Base-by-base conservation (phyloP, 2,329 filamentous ascomycete genomes). In the Colletotrichum liriopes region DNA sequence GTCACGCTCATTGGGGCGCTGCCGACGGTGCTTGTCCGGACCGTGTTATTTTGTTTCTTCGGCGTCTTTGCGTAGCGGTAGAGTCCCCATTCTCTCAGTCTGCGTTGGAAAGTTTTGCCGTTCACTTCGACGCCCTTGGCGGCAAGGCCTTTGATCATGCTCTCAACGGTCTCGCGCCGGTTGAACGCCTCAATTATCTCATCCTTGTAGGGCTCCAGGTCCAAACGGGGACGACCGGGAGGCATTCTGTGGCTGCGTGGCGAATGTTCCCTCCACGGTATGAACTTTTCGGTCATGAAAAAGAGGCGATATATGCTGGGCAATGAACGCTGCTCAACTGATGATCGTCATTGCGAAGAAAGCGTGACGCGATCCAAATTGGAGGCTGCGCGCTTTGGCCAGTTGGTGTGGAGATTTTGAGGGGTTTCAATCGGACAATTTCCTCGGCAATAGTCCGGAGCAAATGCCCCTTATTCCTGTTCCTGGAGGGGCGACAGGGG, bases 81-180 rank as follows among this genome's bases (percentile, higher is more conserved):
- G 3, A 70, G 55, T 14, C 67, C 67, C 67, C 67, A 71, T 71
- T 67, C 62, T 16, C 62, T 51, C 8, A 71, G 16, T 2, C 63
- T 64, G 26, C 67, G 55, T 14, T 71, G 67, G 47, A 71, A 67
- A 0, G 67, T 71, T 39, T 66, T 67, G 43, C 55, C 43, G 67
- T 67, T 71, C 7, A 71, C 55, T 7, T 60, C 51, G 23, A 67
- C 7, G 6, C 63, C 67, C 5, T 67, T 71, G 39, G 67, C 63
- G 18, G 54, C 62, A 20, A 71, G 67, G 23, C 43, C 49, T 20
- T 71, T 71, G 37, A 67, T 54, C 23, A 67, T 71, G 63, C 63
- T 71, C 45, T 71, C 67, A 26, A 67, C 49, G 54, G 67, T 71
- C n/a, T 67, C 67, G 62, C 67, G 62, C 16, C 63, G 45, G 20